Evolutionary conservation across 2,329 filamentous ascomycete genomes (phyloP), one percentile per base, ranked within the genome.

Genomic region (Penicillium frequentans): DNA sequence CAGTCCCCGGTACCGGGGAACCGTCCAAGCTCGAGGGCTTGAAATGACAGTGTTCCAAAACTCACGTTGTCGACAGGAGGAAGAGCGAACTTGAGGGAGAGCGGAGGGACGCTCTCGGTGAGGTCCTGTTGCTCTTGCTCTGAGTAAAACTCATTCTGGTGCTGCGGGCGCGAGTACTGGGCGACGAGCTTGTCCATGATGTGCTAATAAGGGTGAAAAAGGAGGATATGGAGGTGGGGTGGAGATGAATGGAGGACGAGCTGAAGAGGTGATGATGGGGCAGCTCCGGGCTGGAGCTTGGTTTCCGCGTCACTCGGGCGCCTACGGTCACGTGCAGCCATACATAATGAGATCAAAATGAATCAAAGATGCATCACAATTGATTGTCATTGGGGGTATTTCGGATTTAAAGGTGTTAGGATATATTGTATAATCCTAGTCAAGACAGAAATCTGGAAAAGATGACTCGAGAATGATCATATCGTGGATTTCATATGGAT

Each of bases 51-150:
- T 21, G 16, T 11, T 26, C 5, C 16, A 24, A 26, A 5, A 78
- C 87, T 71, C 81, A 96, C 92, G 78, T 96, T 90, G 68, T 91
- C 88, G 76, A 98, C 86, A 52, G 95, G 93, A 56, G 95, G 95
- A 78, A 99, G 89, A 69, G 91, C 90, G 79, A 99, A 99, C 79
- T 93, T 96, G 75, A 96, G 86, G 53, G 91, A 93, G 68, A 96
- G 83, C 68, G 87, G 86, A 70, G 91, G 89, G 64, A 86, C 81
- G 68, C 85, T 82, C 71, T 91, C 86, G 70, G 81, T 81, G 72
- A 90, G 82, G 70, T 93, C 88, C 75, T 90, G 84, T 71, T 91
- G 84, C 67, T 91, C 87, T 72, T 92, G 84, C 68, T 89, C 84
- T 52, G 84, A 81, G 72, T 88, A 86, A 69, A 85, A 84, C 77